phyloP scores from a whole-genome alignment of 345 rosid species.

The Boechera stricta region DNA sequence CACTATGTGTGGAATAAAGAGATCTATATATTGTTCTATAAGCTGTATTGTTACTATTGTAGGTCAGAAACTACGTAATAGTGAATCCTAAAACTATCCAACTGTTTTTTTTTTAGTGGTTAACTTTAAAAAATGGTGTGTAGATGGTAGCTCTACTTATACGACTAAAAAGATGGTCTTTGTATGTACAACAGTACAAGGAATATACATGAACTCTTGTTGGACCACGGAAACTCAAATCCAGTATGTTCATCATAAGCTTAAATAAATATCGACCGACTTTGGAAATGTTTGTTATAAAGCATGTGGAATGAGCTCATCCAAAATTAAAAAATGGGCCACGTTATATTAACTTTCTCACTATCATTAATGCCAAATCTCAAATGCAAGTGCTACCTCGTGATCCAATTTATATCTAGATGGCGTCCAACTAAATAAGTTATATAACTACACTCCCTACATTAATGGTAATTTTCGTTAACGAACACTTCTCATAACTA shows the following conservation, averaged over 20 bases:
- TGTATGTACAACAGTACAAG: slow-evolving; percentile 7
- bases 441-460: slow-evolving; percentile 20
- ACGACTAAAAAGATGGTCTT: slow-evolving; percentile 6
- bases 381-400: slow-evolving; percentile 43
- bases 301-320: slow-evolving; percentile 43
- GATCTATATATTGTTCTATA: not conserved
- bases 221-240: slow-evolving; percentile 30
- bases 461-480: slow-evolving; percentile 26
- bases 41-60: not conserved
- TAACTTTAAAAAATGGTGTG: not conserved
- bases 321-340: slow-evolving; percentile 25
- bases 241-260: slow-evolving; percentile 24
- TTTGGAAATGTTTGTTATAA: slow-evolving; percentile 17
- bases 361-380: slow-evolving; percentile 39
- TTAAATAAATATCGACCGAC: slow-evolving; percentile 31
- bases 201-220: slow-evolving; percentile 22
- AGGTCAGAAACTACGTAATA: not conserved
- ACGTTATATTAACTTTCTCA: slow-evolving; percentile 35
- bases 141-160: slow-evolving; percentile 35
- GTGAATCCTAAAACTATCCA: not conserved
- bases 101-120: not conserved
- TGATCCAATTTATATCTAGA: slow-evolving; percentile 38
- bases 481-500: slow-evolving; percentile 17
- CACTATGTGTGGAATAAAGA: slow-evolving; percentile 10
- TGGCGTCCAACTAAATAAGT: slow-evolving; percentile 33